A percentile compares a stretch with the other conserved stretches of the same genome.
These are phyloP conservation scores for Sicyos edulis DNA, from an alignment of 306 rosid species.

Conservation along the genomic window DNA sequence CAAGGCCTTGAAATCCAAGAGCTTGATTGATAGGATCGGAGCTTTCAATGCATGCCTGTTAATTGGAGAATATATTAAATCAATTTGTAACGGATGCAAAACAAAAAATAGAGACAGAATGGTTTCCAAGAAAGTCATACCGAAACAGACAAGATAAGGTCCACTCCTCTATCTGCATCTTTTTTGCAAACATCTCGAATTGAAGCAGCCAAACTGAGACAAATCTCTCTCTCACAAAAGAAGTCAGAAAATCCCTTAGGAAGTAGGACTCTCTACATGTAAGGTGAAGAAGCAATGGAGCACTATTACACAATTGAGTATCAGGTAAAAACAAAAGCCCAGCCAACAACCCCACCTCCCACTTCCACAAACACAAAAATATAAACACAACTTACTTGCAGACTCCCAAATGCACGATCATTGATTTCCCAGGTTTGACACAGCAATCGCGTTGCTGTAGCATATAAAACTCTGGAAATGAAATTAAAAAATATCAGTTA, in stretches of 20 bases:
- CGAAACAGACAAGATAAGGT: constrained; percentile 88
- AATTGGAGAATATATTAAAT: constrained; percentile 25
- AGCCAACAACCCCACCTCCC: constrained; percentile 9
- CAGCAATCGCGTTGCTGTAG: constrained; percentile 77
- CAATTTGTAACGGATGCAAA: constrained; percentile 27
- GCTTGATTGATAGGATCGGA: constrained; percentile 65
- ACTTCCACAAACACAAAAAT: background rate
- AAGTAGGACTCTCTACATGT: constrained; percentile 56
- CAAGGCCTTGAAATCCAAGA: constrained; percentile 91
- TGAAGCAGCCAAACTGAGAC: constrained; percentile 82
- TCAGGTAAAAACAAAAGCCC: background rate
- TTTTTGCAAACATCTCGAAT: constrained; percentile 83
- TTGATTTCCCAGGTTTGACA: constrained; percentile 95
- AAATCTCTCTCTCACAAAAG: constrained; percentile 51
- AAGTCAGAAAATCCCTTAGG: constrained; percentile 61
- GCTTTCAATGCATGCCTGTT: constrained; percentile 83
- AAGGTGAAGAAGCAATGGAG: constrained; percentile 23
- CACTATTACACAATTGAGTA: constrained; percentile 1
- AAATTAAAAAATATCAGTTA: constrained; percentile 10
- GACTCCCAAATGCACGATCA: constrained; percentile 82
- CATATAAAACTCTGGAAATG: constrained; percentile 57
- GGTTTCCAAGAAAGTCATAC: constrained; percentile 36
- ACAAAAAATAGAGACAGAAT: constrained; percentile 25
- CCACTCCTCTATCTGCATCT: constrained; percentile 91
- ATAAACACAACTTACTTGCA: constrained; percentile 56